Percentiles rank a stretch among this genome's conserved stretches.
Evolutionary conservation across 352 stramenopile species (phyloP).

Genomic region (Plasmopara muralis): DNA sequence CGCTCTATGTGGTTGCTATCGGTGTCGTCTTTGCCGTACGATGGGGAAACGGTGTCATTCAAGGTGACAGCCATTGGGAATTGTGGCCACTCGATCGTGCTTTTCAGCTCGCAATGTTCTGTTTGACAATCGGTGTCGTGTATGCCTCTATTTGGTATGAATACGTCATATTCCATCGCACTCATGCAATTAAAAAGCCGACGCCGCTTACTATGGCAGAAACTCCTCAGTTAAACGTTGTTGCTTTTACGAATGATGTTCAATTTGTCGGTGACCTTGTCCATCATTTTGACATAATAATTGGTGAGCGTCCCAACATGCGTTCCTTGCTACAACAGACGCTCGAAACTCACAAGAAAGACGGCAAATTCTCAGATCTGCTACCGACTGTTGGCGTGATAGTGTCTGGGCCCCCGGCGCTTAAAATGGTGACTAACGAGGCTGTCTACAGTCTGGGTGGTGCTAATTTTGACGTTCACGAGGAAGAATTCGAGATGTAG

Average conservation of each 20-base stretch:
- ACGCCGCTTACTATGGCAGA: constrained; percentile 5
- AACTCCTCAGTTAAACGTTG: constrained; percentile 5
- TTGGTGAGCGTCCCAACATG: constrained; percentile 32
- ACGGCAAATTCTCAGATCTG: constrained; percentile 9
- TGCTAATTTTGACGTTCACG: constrained; percentile 42
- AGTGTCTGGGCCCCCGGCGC: constrained; percentile 27
- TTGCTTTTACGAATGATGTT: constrained; percentile 26
- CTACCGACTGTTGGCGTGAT: constrained; percentile 31
- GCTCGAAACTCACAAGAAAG: constrained; percentile 19
- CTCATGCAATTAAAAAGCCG: constrained; percentile 6
- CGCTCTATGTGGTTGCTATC: constrained; percentile 33
- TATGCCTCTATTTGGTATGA: constrained; percentile 51
- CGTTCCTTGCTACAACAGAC: constrained; percentile 25
- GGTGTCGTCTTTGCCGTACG: constrained; percentile 27
- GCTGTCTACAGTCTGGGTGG: constrained; percentile 27
- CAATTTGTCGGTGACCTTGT: constrained; percentile 38
- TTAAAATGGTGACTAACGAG: constrained; percentile 36
- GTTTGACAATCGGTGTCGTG: constrained; percentile 33
- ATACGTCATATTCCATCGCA: constrained; percentile 21
- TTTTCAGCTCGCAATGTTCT: constrained; percentile 45
- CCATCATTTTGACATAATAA: constrained; percentile 22
- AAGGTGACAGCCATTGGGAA: constrained; percentile 36
- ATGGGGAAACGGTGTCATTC: constrained; percentile 47
- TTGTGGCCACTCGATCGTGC: constrained; percentile 50
- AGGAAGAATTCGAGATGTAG: constrained; percentile 49